Base-by-base conservation (phyloP, 148 eudicot species). In the Rhododendron mucronatum region DNA sequence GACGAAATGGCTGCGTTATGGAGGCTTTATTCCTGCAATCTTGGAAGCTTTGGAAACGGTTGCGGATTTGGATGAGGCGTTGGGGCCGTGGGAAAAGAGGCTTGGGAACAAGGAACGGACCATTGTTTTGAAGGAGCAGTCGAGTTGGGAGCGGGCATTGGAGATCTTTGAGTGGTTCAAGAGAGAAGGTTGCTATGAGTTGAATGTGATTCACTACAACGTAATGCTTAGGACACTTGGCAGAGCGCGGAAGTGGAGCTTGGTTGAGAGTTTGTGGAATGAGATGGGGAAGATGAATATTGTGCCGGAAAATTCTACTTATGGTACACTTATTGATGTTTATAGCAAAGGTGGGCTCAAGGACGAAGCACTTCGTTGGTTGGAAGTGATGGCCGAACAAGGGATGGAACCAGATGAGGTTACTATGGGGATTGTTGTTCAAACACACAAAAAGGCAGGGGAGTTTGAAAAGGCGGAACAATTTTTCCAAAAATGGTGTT, bases 81-180 rank as follows among this genome's bases (percentile, higher is more conserved):
- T 95, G 85, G 87, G 90, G 91, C 96, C 96, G 26, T 96, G 98
- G 99, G 92, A 92, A 82, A 90, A 85, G 88, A 91, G 92, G 80
- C 87, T 95, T 83, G 94, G 91, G 57, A 95, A 96, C 51, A 96
- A 96, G 85, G 99, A 96, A 86, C 90, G 96, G 92, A 96, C 91
- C 89, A 95, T 96, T 21, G 91, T 95, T 28, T 89, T 96, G 92
- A 96, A 95, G 92, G 99, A 96, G 91, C 99, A 96, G 85, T 80
- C 73, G 87, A 88, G 87, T 87, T 96, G 96, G 96, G 92, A 93
- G 85, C 86, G 96, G 84, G 97, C 98, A 7, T 23, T 93, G 90
- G 94, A 92, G 93, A 94, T 96, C 74, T 96, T 96, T 55, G 92
- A 96, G 91, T 96, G 98, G 99, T 95, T 95, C 85, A 92, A 94